Evolutionary conservation across 164 flowering plant genomes (phyloP).

Genomic region (Magnolia sinica): DNA sequence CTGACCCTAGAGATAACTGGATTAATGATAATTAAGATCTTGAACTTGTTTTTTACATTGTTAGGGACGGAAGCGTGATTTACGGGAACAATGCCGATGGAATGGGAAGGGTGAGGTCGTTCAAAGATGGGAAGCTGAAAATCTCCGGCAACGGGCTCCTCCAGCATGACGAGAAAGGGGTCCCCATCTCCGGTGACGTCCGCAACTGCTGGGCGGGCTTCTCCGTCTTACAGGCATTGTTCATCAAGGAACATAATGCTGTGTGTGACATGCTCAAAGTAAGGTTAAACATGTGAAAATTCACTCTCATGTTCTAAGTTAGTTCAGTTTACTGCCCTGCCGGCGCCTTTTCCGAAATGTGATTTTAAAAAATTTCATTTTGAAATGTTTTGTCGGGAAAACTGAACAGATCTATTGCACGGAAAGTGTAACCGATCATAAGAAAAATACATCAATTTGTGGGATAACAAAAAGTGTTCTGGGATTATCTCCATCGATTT

Average conservation of each 20-base stretch:
- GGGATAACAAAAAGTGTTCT: not conserved
- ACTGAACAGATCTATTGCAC: too few species aligned
- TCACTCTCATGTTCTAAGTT: not conserved
- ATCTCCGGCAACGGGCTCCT: slow-evolving; percentile 42
- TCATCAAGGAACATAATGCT: slow-evolving; percentile 49
- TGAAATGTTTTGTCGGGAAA: not conserved
- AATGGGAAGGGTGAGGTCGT: slow-evolving; percentile 41
- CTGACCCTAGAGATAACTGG: too few species aligned
- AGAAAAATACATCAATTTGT: too few species aligned
- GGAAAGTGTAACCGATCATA: too few species aligned
- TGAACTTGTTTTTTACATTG: not conserved
- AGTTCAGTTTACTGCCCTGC: not conserved
- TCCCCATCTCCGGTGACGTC: slow-evolving; percentile 51
- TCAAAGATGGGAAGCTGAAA: slow-evolving; percentile 50
- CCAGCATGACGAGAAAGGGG: slow-evolving; percentile 38
- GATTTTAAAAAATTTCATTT: too few species aligned
- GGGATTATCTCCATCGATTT: not conserved
- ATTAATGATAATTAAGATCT: not conserved
- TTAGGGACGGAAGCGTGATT: slow-evolving; percentile 57
- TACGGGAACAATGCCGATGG: slow-evolving; percentile 41
- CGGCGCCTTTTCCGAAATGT: not conserved
- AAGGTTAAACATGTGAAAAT: not conserved
- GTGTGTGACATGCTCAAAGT: slow-evolving; percentile 49
- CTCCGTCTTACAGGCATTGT: slow-evolving; percentile 48
- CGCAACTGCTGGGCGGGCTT: slow-evolving; percentile 58